These are phyloP conservation scores for Paspalum vaginatum DNA, from an alignment of 176 grass and related monocot genomes.

Conservation along the genomic window DNA sequence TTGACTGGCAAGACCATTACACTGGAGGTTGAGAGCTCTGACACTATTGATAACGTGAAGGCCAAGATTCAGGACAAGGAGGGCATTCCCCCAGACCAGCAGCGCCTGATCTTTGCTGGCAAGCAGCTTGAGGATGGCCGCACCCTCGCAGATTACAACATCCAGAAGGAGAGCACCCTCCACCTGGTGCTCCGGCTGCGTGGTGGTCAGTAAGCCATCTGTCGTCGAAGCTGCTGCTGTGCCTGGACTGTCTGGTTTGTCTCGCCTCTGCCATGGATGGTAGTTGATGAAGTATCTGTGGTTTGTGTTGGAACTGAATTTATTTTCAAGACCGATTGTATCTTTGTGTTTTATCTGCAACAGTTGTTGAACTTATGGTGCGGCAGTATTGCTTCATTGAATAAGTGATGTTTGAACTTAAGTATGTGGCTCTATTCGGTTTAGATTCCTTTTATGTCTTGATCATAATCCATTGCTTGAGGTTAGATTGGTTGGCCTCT, in stretches of 20 bases:
- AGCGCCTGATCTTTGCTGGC: slow-evolving; percentile 57
- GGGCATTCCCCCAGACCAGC: slow-evolving; percentile 68
- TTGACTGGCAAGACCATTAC: slow-evolving; percentile 82
- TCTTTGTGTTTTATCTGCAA: too few relatives aligned
- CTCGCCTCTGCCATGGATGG: too few relatives aligned
- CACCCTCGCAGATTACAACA: slow-evolving; percentile 67
- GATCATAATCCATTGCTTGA: too few relatives aligned
- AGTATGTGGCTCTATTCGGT: too few relatives aligned
- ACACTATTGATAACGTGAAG: slow-evolving; percentile 71
- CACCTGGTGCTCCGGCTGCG: slow-evolving; percentile 65
- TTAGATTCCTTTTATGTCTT: too few relatives aligned
- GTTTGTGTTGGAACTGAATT: too few relatives aligned
- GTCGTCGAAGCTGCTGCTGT: slow-evolving; percentile 11
- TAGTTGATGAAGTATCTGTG: too few relatives aligned
- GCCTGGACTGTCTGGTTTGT: not conserved
- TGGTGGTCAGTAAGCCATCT: slow-evolving; percentile 45
- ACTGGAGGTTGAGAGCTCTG: slow-evolving; percentile 35
- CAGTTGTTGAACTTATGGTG: too few relatives aligned
- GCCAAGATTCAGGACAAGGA: slow-evolving; percentile 78
- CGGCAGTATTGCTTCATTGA: too few relatives aligned
- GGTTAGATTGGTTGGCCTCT: too few relatives aligned
- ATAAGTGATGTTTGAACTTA: too few relatives aligned
- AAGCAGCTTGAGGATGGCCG: slow-evolving; percentile 77
- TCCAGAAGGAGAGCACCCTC: slow-evolving; percentile 77
- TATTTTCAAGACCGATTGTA: too few relatives aligned